phyloP scores from a whole-genome alignment of 345 rosid genomes.

The Salix koriyanagi region DNA sequence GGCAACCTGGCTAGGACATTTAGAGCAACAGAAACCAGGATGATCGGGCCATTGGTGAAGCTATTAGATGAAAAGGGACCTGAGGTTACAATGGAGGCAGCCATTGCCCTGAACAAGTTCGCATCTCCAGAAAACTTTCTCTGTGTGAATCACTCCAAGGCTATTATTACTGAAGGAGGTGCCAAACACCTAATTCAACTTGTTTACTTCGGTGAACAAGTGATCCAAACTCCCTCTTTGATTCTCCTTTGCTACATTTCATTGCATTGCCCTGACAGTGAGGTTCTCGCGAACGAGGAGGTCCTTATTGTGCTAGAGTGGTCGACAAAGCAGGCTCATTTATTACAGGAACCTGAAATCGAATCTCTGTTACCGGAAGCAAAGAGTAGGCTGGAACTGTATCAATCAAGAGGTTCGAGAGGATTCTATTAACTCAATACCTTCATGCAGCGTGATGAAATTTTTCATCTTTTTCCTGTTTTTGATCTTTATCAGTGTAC shows the following conservation, averaged over 20 bases:
- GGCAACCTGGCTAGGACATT: constrained; percentile 28
- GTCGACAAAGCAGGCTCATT: constrained; percentile 24
- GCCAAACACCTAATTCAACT: constrained; percentile 31
- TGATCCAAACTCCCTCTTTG: constrained; percentile 24
- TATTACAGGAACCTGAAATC: constrained; percentile 1
- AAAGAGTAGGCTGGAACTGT: constrained; percentile 29
- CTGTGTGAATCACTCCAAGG: constrained; percentile 27
- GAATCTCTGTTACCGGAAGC: constrained; percentile 24
- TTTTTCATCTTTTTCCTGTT: background rate
- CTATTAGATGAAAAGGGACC: constrained; percentile 25
- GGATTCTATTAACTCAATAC: constrained; percentile 17
- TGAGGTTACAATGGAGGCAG: constrained; percentile 25
- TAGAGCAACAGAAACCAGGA: constrained; percentile 28
- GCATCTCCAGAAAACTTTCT: constrained; percentile 23
- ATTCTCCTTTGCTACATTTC: constrained; percentile 23
- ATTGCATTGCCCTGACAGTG: constrained; percentile 30
- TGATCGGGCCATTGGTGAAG: constrained; percentile 25
- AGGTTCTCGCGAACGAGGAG: constrained; percentile 27
- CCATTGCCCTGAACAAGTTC: constrained; percentile 23
- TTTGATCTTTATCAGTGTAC: background rate
- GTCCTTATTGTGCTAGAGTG: constrained; percentile 29
- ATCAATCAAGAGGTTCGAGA: constrained; percentile 34
- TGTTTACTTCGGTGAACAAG: constrained; percentile 29
- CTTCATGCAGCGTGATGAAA: background rate
- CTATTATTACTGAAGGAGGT: constrained; percentile 22